Evolutionary conservation across 202 grass and related monocot species (phyloP), one percentile per base, ranked within the genome.

Genomic region (Panicum hallii): DNA sequence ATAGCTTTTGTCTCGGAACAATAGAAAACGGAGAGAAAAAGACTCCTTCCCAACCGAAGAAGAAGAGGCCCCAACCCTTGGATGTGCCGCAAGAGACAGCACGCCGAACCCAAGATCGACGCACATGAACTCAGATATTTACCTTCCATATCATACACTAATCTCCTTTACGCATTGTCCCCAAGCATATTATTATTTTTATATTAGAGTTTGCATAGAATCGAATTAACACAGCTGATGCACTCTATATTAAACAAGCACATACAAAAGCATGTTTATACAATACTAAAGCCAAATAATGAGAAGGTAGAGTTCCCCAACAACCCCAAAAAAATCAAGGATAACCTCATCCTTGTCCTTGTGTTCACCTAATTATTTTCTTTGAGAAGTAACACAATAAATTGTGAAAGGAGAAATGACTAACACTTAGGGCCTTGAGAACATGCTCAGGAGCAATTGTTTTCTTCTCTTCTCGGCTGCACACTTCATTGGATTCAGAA

Each of bases 381-480:
- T 70, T 19, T 58, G 5, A 63, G 12, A 57, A 56, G 9, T 32
- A 26, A 78, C 30, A 70, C 0, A 71, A 15, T 61, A 48, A 84
- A 56, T 3, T n/a, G 38, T 80, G 54, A 52, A 38, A 38, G 36
- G 57, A 79, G 30, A 11, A 22, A 66, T 60, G 41, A 87, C 54
- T 80, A 38, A 98, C 96, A 90, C 93, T 84, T 54, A 98, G 77
- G 79, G 96, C 96, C 81, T 91, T 98, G 30, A 98, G 79, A 90
- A 98, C 96, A 92, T 98, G 96, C 65, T 95, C 96, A 75, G 95
- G 95, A 43, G 95, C 95, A 84, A 98, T 98, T 42, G 95, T 98
- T 90, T 91, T 95, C 86, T 93, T 98, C 68, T 98, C 95, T 90
- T 90, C 95, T 70, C 91, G 78, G 79, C 85, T 93, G 83, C 95